These are phyloP conservation scores for Eutrema japonicum DNA, from an alignment of 345 rosid species.

Conservation along the genomic window DNA sequence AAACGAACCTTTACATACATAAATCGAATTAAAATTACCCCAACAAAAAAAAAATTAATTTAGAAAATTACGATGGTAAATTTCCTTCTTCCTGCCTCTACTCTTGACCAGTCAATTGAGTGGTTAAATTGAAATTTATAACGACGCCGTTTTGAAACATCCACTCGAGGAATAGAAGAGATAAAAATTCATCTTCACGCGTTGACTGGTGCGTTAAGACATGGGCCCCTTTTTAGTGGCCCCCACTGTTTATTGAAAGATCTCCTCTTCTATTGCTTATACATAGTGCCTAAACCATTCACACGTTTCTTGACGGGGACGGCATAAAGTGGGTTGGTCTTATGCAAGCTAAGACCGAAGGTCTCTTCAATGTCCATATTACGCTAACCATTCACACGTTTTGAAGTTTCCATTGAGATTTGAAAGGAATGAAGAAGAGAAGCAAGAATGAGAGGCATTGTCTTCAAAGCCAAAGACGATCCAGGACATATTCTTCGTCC, in stretches of 20 bases:
- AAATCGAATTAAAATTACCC: background rate
- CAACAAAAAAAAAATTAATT: background rate
- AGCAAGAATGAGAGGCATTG: slow-evolving; percentile 29
- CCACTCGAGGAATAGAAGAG: slow-evolving; percentile 8
- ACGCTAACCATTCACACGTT: too few species aligned
- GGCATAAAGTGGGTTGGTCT: background rate
- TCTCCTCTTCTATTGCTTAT: too few species aligned
- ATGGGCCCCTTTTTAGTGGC: background rate
- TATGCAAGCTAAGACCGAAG: slow-evolving; percentile 9
- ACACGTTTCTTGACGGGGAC: background rate
- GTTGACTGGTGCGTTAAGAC: background rate
- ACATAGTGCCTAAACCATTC: background rate
- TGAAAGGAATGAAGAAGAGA: slow-evolving; percentile 33
- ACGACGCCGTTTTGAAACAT: slow-evolving; percentile 26
- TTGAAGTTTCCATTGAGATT: background rate
- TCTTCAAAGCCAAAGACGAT: slow-evolving; percentile 40
- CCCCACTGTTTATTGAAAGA: too few species aligned
- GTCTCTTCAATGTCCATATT: slow-evolving; percentile 11
- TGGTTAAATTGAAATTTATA: background rate
- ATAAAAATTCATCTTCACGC: background rate
- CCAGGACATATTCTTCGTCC: slow-evolving; percentile 34
- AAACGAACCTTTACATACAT: too few species aligned
- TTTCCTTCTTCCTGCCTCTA: slow-evolving; percentile 6
- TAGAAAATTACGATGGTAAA: slow-evolving; percentile 19
- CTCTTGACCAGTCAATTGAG: slow-evolving; percentile 28